Percentiles rank a stretch among this genome's conserved stretches.
Evolutionary conservation across 805 yeast genomes (phyloP).

Genomic region (Spathaspora gorwiae): DNA sequence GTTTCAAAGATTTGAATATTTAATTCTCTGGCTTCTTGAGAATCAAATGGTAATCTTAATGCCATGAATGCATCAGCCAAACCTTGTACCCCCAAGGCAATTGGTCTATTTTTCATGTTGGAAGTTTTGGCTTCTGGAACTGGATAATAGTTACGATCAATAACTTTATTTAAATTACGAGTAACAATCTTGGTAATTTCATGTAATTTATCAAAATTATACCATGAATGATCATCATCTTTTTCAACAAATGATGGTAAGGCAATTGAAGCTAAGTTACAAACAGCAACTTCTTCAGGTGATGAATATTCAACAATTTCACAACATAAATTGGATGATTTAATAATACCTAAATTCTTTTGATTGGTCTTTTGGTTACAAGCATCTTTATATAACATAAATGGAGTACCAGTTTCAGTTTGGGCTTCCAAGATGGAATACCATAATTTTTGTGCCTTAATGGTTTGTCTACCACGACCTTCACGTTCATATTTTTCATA

Average conservation of each 20-base stretch:
- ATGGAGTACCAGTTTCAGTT: conserved; percentile 63
- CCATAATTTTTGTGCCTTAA: conserved; percentile 61
- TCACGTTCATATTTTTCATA: conserved; percentile 50
- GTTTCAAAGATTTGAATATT: conserved; percentile 60
- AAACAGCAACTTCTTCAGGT: conserved; percentile 57
- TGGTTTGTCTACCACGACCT: conserved; percentile 44
- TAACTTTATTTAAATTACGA: conserved; percentile 52
- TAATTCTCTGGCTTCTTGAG: conserved; percentile 51
- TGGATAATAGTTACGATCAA: conserved; percentile 54
- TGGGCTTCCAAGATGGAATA: conserved; percentile 57
- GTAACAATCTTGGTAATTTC: conserved; percentile 51
- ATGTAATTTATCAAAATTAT: conserved; percentile 53
- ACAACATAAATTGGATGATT: conserved; percentile 59
- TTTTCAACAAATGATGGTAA: conserved; percentile 52
- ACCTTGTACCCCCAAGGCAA: conserved; percentile 63
- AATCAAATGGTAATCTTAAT: conserved; percentile 54
- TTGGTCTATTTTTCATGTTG: conserved; percentile 56
- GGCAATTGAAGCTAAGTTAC: conserved; percentile 58
- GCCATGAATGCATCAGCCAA: conserved; percentile 56
- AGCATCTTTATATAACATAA: conserved; percentile 61
- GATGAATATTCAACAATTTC: conserved; percentile 59
- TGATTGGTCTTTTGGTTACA: conserved; percentile 57
- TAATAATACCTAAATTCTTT: conserved; percentile 55
- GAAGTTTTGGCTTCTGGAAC: conserved; percentile 51
- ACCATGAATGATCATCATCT: conserved; percentile 40